A percentile compares a stretch with the other conserved stretches of the same genome.
Conservation (phyloP, 129 eudicot genomes). For the Rutidosis leptorrhynchoides region DNA sequence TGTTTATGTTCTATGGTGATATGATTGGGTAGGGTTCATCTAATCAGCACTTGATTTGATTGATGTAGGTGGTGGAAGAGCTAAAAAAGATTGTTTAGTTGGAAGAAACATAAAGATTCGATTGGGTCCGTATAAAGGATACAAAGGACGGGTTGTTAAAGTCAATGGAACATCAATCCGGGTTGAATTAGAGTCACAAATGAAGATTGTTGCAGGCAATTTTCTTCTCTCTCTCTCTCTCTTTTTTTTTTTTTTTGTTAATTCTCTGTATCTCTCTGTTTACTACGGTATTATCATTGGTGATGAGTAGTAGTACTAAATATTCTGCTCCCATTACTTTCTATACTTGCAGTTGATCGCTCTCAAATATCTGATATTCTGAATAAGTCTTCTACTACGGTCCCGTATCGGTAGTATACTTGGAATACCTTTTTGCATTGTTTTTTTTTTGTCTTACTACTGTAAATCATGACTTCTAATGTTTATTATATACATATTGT, state of each 20-base stretch:
- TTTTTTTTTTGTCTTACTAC: background rate
- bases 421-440: too few species aligned
- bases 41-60: background rate
- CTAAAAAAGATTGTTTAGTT: slow-evolving; percentile 65
- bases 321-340: background rate
- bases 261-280: background rate
- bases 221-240: background rate
- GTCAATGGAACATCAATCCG: slow-evolving; percentile 60
- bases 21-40: too few species aligned
- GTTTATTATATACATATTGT: slow-evolving; percentile 10
- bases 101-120: slow-evolving; percentile 58
- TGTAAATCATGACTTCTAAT: background rate
- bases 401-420: slow-evolving; percentile 76
- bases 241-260: background rate
- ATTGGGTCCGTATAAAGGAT: slow-evolving; percentile 72
- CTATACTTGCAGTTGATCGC: slow-evolving; percentile 87
- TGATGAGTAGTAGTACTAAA: too few species aligned
- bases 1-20: too few species aligned
- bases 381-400: slow-evolving; percentile 38
- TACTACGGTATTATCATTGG: too few species aligned
- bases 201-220: slow-evolving; percentile 81
- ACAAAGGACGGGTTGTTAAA: slow-evolving; percentile 72
- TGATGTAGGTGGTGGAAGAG: slow-evolving; percentile 63
- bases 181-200: slow-evolving; percentile 77
- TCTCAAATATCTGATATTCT: slow-evolving; percentile 54